phyloP scores from a whole-genome alignment of 2,329 filamentous ascomycete species.

The Phialocephala sp. region DNA sequence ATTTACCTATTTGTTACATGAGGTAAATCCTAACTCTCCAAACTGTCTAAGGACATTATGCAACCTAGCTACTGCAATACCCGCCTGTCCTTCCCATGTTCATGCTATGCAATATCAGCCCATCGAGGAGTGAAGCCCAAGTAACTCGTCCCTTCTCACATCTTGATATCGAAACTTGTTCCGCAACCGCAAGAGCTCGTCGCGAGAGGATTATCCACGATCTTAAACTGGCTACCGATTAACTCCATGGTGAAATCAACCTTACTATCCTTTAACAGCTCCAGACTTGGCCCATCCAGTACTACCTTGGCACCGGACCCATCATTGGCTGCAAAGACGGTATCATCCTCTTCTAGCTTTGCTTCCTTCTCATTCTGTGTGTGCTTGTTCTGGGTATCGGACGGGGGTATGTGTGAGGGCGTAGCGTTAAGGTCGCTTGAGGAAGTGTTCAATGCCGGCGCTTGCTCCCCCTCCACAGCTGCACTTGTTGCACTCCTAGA shows the following conservation, averaged over 20 bases:
- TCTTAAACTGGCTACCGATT: constrained; percentile 94
- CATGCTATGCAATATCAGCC: too few relatives aligned
- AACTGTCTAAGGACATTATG: too few relatives aligned
- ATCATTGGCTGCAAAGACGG: constrained; percentile 74
- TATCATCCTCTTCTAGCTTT: constrained; percentile 76
- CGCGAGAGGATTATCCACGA: constrained; percentile 89
- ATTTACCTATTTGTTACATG: too few relatives aligned
- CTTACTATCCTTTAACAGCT: constrained; percentile 89
- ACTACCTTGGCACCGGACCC: constrained; percentile 72
- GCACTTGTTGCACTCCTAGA: neutral
- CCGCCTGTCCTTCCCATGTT: too few relatives aligned
- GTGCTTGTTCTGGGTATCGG: neutral
- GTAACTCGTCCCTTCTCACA: constrained; percentile 46
- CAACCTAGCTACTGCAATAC: too few relatives aligned
- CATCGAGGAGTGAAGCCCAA: neutral
- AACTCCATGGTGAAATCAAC: constrained; percentile 96
- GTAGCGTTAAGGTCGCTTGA: constrained; percentile 31
- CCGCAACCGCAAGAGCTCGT: constrained; percentile 97
- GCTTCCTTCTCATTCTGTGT: constrained; percentile 42
- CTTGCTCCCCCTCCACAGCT: constrained; percentile 18
- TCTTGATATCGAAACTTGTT: constrained; percentile 94
- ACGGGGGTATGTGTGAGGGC: constrained; percentile 8
- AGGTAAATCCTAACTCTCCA: too few relatives aligned
- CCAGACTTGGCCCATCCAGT: constrained; percentile 85
- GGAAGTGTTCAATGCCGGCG: constrained; percentile 29